Evolutionary conservation across 495 filamentous ascomycete genomes (phyloP).

Genomic region (Gamarada debralockiae): DNA sequence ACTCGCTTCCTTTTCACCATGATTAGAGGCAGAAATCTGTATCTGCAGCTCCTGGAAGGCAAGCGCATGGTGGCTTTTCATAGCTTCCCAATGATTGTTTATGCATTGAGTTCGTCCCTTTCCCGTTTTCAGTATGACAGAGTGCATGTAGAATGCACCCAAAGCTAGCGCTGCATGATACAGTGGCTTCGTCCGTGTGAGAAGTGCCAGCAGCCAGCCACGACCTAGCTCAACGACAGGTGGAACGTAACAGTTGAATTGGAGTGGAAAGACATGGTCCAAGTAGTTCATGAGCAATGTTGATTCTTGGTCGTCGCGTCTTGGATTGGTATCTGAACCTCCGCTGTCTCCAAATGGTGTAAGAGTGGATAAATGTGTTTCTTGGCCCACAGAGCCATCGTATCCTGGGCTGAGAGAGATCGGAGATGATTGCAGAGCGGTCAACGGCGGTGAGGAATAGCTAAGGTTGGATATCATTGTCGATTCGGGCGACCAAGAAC

Average conservation of each 20-base stretch:
- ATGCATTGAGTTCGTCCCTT: too few relatives aligned
- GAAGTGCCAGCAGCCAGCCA: constrained; percentile 14
- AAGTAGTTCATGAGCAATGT: constrained; percentile 16
- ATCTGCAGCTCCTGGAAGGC: neutral
- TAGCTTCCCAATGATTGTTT: too few relatives aligned
- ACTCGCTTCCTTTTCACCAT: neutral
- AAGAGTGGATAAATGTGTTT: neutral
- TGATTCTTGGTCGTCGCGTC: neutral
- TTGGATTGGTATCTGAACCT: neutral
- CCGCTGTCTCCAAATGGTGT: neutral
- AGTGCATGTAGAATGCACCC: neutral
- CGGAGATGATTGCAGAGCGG: neutral
- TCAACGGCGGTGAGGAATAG: neutral
- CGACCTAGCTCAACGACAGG: constrained; percentile 2
- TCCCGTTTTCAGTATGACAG: neutral
- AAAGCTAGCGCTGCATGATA: constrained; percentile 17
- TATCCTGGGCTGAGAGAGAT: neutral
- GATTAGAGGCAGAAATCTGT: neutral
- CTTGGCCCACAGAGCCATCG: neutral
- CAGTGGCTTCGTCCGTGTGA: constrained; percentile 15
- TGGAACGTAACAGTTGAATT: constrained; percentile 12
- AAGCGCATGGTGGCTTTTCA: too few relatives aligned
- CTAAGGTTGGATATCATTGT: neutral
- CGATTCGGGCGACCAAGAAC: too few relatives aligned
- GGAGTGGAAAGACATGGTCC: constrained; percentile 15